Conservation (phyloP, 495 filamentous ascomycete species). For the Hypoxylon subgilvum region DNA sequence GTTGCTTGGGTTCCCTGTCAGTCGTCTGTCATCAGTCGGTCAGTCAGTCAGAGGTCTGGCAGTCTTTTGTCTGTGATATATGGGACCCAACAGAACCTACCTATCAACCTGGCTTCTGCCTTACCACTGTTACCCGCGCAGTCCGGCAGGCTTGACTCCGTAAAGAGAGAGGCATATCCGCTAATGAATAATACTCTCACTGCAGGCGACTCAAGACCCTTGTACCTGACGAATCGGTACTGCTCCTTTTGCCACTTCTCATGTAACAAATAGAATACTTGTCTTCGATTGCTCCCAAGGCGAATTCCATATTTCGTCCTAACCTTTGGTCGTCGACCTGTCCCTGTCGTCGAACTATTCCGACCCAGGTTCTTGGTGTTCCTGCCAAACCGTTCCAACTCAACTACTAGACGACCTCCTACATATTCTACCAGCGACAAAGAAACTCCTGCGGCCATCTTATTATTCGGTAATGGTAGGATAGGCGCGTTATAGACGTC, state of each 20-base stretch:
- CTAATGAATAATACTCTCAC: conserved; percentile 21
- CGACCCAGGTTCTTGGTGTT: conserved; percentile 9
- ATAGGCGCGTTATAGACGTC: conserved; percentile 11
- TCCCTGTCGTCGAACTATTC: conserved; percentile 7
- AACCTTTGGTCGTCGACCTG: too few relatives aligned
- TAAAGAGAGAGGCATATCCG: conserved; percentile 12
- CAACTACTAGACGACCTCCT: background rate
- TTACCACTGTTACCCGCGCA: conserved; percentile 23
- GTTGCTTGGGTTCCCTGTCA: background rate
- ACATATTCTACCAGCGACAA: conserved; percentile 1
- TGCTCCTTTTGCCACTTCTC: conserved; percentile 30
- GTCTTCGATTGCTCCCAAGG: conserved; percentile 1
- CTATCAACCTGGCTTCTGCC: background rate
- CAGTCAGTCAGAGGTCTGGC: too few relatives aligned
- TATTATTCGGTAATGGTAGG: conserved; percentile 31
- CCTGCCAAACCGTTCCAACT: conserved; percentile 5
- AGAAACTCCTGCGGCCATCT: background rate
- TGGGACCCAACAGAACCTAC: conserved; percentile 5
- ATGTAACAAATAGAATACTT: conserved; percentile 13
- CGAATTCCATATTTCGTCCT: conserved; percentile 5
- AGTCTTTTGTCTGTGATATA: conserved; percentile 11
- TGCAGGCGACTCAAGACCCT: conserved; percentile 30
- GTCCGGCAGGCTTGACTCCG: conserved; percentile 25
- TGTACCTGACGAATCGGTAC: conserved; percentile 28
- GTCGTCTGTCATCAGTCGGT: background rate